phyloP scores from a whole-genome alignment of 2,329 filamentous ascomycete species.

The Talaromyces sp. region DNA sequence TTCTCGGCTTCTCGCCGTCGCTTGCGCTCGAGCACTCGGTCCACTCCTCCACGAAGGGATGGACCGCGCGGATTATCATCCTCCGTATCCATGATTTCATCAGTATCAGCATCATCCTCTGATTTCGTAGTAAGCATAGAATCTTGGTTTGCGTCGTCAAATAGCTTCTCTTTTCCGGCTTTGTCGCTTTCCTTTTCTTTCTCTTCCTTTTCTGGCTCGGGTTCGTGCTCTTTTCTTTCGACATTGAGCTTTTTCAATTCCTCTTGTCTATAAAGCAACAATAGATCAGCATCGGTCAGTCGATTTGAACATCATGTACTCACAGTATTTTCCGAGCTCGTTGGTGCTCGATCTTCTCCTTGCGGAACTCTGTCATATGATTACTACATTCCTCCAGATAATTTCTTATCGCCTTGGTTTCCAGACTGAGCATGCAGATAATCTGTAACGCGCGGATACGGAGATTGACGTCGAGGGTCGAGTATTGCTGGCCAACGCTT shows the following conservation, averaged over 20 bases:
- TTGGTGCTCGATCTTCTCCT: constrained; percentile 92
- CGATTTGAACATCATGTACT: constrained; percentile 30
- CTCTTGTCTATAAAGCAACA: constrained; percentile 31
- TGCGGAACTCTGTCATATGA: constrained; percentile 90
- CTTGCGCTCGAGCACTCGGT: constrained; percentile 70
- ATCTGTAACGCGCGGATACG: constrained; percentile 78
- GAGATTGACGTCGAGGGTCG: constrained; percentile 73
- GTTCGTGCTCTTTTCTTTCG: constrained; percentile 47
- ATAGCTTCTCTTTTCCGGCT: constrained; percentile 10
- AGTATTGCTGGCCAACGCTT: constrained; percentile 69
- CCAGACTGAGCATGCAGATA: constrained; percentile 77
- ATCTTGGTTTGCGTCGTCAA: constrained; percentile 14
- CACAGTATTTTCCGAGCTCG: constrained; percentile 64
- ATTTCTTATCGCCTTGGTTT: constrained; percentile 78
- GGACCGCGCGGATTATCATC: constrained; percentile 60
- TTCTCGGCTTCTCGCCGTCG: constrained; percentile 69
- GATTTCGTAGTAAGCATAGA: constrained; percentile 7
- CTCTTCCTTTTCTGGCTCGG: constrained; percentile 44
- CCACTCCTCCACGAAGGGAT: constrained; percentile 59
- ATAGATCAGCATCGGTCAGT: background rate
- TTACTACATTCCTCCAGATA: constrained; percentile 91
- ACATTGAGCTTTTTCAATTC: constrained; percentile 47
- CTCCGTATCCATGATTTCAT: constrained; percentile 65
- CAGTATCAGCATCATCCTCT: constrained; percentile 23
- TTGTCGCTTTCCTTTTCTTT: constrained; percentile 36